Base-by-base conservation (phyloP, 2,329 filamentous ascomycete genomes). In the Fusarium sp. region DNA sequence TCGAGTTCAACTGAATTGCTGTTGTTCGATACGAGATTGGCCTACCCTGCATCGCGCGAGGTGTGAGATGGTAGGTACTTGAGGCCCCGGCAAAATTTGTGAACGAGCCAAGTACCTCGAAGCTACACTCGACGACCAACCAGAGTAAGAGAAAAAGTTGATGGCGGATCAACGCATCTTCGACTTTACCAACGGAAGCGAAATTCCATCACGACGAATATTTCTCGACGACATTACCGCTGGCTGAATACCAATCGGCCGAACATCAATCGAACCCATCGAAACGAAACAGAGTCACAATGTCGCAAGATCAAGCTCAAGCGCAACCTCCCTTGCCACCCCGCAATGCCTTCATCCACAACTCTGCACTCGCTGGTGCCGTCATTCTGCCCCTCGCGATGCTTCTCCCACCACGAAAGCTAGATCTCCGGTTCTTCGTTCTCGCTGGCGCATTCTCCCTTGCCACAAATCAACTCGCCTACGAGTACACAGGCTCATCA, bases 401-500 rank as follows among this genome's bases (percentile, higher is more conserved):
- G 72, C 75, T 82, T 43, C 78, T 87, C 23, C 85, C 85, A 19
- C 85, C 85, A 43, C 82, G 85, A 52, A 82, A 81, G 43, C 74
- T 85, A 50, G 83, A 86, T 75, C 59, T 85, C 50, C 85, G 86
- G 60, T 82, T 83, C 75, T 71, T 82, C 48, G 75, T 86, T 53
- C 83, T 88, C 50, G 80, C 80, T 57, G 79, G 79, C 59, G 81
- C 82, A 57, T 82, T 85, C 68, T 83, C 86, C 30, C 81, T 85
- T 68, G 82, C 83, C 56, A 83, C 84, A 58, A 85, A 85, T 75
- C 84, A 85, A 76, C 83, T 89, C 40, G 80, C 80, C 48, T 82
- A 83, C 76, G 85, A 87, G 76, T 88, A 84, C 77, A 87, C 82
- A 15, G 86, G 86, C 50, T 79, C 80, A 49, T 86, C 85, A 27